These are phyloP conservation scores for Solanum pinnatisectum DNA, from an alignment of 257 asterid species.

Conservation along the genomic window DNA sequence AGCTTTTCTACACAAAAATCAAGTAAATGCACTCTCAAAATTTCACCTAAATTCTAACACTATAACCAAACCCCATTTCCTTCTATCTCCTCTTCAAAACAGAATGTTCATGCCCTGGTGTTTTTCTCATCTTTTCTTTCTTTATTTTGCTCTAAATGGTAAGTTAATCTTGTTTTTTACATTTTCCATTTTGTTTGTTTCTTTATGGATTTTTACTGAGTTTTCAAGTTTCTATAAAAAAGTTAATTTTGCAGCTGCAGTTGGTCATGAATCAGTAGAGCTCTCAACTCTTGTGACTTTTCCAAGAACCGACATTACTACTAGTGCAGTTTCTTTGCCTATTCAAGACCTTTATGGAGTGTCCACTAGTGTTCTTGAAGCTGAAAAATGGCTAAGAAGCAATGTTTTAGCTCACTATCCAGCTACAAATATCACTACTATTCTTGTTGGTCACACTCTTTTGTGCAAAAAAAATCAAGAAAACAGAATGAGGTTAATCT, in stretches of 20 bases:
- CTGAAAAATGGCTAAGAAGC: slow-evolving; percentile 64
- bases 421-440: slow-evolving; percentile 37
- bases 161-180: background rate
- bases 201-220: background rate
- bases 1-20: background rate
- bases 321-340: slow-evolving; percentile 41
- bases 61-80: background rate
- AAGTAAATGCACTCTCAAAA: background rate
- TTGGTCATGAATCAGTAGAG: slow-evolving; percentile 35
- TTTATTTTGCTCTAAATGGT: background rate
- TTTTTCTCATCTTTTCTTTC: background rate
- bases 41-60: background rate
- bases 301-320: slow-evolving; percentile 2
- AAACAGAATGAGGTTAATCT: slow-evolving; percentile 14
- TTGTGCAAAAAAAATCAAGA: slow-evolving; percentile 30
- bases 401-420: slow-evolving; percentile 65
- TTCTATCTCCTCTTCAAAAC: background rate
- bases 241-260: slow-evolving; percentile 22
- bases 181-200: background rate
- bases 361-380: slow-evolving; percentile 50
- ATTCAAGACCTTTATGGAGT: slow-evolving; percentile 33
- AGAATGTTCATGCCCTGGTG: background rate
- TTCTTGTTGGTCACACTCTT: slow-evolving; percentile 45
- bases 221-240: background rate
- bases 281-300: slow-evolving; percentile 19